Base-by-base conservation (phyloP, 1,284 basidiomycete species). In the Testicularia cyperi region DNA sequence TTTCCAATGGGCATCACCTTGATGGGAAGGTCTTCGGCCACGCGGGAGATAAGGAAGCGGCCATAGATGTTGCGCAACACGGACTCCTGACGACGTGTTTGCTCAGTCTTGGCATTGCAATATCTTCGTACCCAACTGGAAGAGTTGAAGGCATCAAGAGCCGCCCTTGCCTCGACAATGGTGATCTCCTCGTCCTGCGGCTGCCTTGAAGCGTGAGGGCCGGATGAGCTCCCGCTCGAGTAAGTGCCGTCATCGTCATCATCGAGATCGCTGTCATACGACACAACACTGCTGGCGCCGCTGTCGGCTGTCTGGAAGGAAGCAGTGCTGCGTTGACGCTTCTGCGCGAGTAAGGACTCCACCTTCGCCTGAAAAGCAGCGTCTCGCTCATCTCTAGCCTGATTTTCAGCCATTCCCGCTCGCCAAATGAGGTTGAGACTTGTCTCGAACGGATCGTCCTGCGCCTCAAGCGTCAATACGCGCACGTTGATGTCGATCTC, bases 371-470 rank as follows among this genome's bases (percentile, higher is more conserved):
- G 78, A 72, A 96, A 96, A 3, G 87, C 88, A 15, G 86, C 84
- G 44, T 92, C 88, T 1, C 91, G 82, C 44, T 86, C 86, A 40
- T 86, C 77, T 18, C 92, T 82, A n/a, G 84, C 81, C 41, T 81
- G 82, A 38, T 87, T 85, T 49, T 92, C 92, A 35, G 85, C 83
- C 27, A 83, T 78, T 0, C 91, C 92, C 24, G 85, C 83, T 44
- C 84, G 82, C 82, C 85, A 90, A 26, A 91, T 88, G 12, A 88
- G 80, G 37, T 85, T 88, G 24, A 97, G 78, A 54, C 82, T 84
- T 19, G 84, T 84, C 78, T 98, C 94, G 44, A 96, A 84, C 0
- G 86, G 83, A 71, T 94, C 88, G 74, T 98, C 94, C 19, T 85
- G 83, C n/a, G 86, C 86, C 77, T 97, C 92, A 5, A 91, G 13